Conservation (phyloP, 768 basidiomycete genomes). For the Rhodotorula toruloides region DNA sequence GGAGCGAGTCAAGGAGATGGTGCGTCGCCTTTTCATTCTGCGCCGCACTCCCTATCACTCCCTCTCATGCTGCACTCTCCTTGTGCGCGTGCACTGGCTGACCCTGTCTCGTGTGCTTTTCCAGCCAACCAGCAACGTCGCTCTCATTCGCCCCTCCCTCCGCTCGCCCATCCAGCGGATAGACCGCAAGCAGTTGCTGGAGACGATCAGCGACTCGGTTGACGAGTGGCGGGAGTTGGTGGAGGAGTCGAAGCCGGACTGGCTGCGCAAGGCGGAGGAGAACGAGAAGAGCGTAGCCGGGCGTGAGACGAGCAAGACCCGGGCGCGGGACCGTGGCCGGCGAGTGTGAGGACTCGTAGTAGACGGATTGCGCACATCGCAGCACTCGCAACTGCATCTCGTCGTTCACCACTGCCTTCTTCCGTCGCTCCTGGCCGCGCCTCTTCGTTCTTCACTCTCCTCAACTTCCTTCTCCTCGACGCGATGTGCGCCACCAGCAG, state of each 20-base stretch:
- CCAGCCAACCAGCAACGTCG: slow-evolving; percentile 1
- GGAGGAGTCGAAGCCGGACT: slow-evolving; percentile 4
- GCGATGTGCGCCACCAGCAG: no score
- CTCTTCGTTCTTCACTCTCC: no score
- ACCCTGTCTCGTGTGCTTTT: background rate
- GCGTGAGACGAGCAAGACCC: background rate
- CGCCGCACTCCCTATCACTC: no score
- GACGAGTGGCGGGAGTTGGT: slow-evolving; percentile 1
- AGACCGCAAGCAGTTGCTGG: slow-evolving; percentile 3
- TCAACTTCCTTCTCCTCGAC: no score
- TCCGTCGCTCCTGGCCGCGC: no score
- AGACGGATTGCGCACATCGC: no score
- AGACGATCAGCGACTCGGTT: background rate
- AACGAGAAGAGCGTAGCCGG: background rate
- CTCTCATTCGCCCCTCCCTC: background rate
- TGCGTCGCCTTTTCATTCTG: background rate
- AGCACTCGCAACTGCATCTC: no score
- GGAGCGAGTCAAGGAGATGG: slow-evolving; percentile 14
- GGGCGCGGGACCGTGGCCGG: no score
- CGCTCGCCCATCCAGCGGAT: background rate
- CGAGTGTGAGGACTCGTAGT: no score
- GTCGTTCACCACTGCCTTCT: no score
- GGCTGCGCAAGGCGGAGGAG: slow-evolving; percentile 2
- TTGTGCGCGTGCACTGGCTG: background rate
- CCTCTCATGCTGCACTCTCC: background rate